Base-by-base conservation (phyloP, 768 basidiomycete genomes). In the Vararia minispora region DNA sequence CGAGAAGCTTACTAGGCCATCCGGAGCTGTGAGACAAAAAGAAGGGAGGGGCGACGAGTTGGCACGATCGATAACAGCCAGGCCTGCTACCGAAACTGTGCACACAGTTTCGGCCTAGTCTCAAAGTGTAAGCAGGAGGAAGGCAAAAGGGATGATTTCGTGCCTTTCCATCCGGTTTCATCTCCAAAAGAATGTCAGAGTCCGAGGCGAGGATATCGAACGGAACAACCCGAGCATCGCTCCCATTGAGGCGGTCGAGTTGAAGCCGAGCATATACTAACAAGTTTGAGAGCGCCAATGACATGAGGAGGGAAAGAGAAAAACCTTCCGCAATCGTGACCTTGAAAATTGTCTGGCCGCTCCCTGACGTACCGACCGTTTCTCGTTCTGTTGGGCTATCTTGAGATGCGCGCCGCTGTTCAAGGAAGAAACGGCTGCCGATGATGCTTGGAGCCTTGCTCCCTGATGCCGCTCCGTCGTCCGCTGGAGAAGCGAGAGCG, bases 361-460 rank as follows among this genome's bases (percentile, higher is more conserved):
- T 42, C 1, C 37, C 23, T n/a, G n/a, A n/a, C n/a, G n/a, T n/a
- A n/a, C n/a, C n/a, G n/a, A n/a, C n/a, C n/a, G n/a, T n/a, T n/a
- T n/a, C n/a, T 40, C 43, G 14, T 33, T 26, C 20, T 32, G 37
- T 22, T 43, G 58, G 59, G 32, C 60, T 60, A 9, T 60, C 46
- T 7, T 43, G 58, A n/a, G 73, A 74, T 14, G 49, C 53, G 26
- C 44, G 44, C 23, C 52, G 57, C 35, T 40, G 44, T 67, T 71
- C 0, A 68, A 61, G n/a, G 44, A 87, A 86, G 58, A 76, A 91
- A 24, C 76, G 72, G 49, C 86, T 88, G 26, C 85, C 87, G 39
- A 89, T 81, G 35, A 89, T 57, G 51, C 75, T 79, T 22, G 77
- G 55, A 53, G 79, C 73, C 37, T 62, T 63, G 44, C 71, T 74